phyloP scores from a whole-genome alignment of 2,329 filamentous ascomycete species.

The Elsinoe necatrix region DNA sequence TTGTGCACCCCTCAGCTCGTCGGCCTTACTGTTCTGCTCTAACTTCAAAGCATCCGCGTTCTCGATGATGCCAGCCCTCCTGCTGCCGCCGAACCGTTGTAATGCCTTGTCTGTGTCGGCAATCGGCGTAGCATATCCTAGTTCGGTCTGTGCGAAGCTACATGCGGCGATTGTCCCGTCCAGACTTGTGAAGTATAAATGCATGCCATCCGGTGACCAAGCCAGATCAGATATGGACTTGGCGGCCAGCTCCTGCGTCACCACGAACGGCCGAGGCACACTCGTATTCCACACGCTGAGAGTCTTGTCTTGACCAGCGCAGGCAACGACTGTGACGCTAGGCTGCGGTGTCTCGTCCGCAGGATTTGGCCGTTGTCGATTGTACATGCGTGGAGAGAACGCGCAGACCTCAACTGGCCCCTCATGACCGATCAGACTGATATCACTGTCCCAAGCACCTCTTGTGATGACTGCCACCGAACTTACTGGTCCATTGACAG shows the following conservation, averaged over 20 bases:
- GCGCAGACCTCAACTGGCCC: conserved; percentile 94
- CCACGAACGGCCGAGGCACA: conserved; percentile 80
- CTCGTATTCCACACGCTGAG: conserved; percentile 97
- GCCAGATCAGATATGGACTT: conserved; percentile 93
- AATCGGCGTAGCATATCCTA: conserved; percentile 77
- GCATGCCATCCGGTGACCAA: conserved; percentile 88
- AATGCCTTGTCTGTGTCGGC: conserved; percentile 89
- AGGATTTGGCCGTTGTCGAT: conserved; percentile 54
- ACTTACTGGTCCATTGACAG: conserved; percentile 93
- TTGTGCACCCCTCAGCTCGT: conserved; percentile 80
- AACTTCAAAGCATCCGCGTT: conserved; percentile 80
- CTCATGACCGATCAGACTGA: conserved; percentile 95
- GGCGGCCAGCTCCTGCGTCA: conserved; percentile 75
- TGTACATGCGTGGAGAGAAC: conserved; percentile 87
- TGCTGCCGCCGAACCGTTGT: conserved; percentile 82
- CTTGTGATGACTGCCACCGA: conserved; percentile 94
- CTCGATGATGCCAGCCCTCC: conserved; percentile 85
- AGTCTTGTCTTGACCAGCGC: conserved; percentile 92
- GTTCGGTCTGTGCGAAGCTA: conserved; percentile 75
- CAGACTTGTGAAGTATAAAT: conserved; percentile 74
- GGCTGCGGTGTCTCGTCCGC: conserved; percentile 35
- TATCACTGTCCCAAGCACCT: conserved; percentile 88
- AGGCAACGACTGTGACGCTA: conserved; percentile 87
- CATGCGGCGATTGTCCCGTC: conserved; percentile 81
- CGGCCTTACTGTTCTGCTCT: conserved; percentile 86